These are phyloP conservation scores for Leccinellum luteum DNA, from an alignment of 768 basidiomycete species.

Conservation along the genomic window DNA sequence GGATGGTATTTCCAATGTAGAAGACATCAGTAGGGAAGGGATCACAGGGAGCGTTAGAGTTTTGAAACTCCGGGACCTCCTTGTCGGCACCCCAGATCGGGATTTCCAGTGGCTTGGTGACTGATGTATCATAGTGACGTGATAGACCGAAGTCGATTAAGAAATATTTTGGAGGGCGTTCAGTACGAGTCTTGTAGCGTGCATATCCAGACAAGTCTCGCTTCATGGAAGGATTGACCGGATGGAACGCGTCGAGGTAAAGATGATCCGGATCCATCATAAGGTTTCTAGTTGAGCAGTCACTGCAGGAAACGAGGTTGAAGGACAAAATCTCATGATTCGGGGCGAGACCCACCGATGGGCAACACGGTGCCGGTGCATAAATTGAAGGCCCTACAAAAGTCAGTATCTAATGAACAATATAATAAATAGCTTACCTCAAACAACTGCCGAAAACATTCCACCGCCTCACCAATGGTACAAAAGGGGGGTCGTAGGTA, in stretches of 20 bases:
- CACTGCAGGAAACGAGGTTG: not conserved
- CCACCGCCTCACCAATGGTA: rapidly evolving
- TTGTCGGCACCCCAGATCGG: not conserved
- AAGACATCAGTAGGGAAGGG: not conserved
- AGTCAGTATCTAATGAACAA: not conserved
- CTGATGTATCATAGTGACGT: not conserved
- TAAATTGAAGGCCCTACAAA: not conserved
- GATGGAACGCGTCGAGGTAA: not conserved
- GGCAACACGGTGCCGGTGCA: not conserved
- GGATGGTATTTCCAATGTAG: not conserved
- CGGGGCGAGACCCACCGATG: not conserved
- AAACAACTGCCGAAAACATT: not conserved
- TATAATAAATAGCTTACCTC: not conserved
- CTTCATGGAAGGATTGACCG: not conserved
- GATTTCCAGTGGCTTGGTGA: rapidly evolving
- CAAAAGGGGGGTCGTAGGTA: conserved; percentile 9
- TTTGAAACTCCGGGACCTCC: not conserved
- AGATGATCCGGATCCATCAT: not conserved
- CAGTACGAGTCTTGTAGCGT: not conserved
- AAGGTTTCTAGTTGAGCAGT: not conserved
- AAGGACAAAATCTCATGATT: not conserved
- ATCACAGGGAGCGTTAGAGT: not conserved
- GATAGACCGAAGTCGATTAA: not conserved
- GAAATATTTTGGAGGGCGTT: not conserved
- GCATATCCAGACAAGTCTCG: not conserved